Evolutionary conservation across 2,329 filamentous ascomycete genomes (phyloP).

Genomic region (Fusarium sp.): DNA sequence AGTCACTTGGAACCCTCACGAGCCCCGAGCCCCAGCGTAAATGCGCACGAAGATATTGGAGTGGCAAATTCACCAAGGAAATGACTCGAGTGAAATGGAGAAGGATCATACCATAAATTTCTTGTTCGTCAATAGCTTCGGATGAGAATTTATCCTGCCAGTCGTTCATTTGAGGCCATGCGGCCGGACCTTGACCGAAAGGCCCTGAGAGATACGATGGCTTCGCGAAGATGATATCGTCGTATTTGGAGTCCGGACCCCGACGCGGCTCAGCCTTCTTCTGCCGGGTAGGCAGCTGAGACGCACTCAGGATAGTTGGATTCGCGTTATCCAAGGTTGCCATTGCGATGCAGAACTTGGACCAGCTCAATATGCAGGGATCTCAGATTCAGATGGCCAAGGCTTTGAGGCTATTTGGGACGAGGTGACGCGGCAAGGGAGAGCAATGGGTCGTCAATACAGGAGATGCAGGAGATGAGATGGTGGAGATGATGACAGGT

Average conservation of each 20-base stretch:
- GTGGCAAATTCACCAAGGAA: conserved; percentile 14
- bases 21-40: background rate
- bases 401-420: conserved; percentile 20
- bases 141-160: conserved; percentile 68
- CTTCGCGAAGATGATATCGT: conserved; percentile 57
- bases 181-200: conserved; percentile 47
- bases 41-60: background rate
- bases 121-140: conserved; percentile 94
- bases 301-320: conserved; percentile 87
- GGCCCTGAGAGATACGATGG: conserved; percentile 55
- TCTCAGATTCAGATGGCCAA: conserved; percentile 12
- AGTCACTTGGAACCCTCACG: background rate
- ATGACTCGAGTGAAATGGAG: conserved; percentile 4
- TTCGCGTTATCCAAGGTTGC: conserved; percentile 78
- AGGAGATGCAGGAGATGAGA: conserved; percentile 21
- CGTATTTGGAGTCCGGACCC: conserved; percentile 59
- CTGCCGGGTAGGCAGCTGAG: conserved; percentile 85
- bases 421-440: conserved; percentile 10
- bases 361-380: conserved; percentile 18
- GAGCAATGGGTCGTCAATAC: background rate
- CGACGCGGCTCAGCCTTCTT: conserved; percentile 57
- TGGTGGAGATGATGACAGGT: conserved; percentile 32
- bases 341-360: conserved; percentile 25
- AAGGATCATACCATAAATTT: conserved; percentile 80
- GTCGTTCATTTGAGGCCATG: conserved; percentile 48